These are phyloP conservation scores for Boletus vermiculosoides DNA, from an alignment of 768 basidiomycete genomes.

Conservation along the genomic window DNA sequence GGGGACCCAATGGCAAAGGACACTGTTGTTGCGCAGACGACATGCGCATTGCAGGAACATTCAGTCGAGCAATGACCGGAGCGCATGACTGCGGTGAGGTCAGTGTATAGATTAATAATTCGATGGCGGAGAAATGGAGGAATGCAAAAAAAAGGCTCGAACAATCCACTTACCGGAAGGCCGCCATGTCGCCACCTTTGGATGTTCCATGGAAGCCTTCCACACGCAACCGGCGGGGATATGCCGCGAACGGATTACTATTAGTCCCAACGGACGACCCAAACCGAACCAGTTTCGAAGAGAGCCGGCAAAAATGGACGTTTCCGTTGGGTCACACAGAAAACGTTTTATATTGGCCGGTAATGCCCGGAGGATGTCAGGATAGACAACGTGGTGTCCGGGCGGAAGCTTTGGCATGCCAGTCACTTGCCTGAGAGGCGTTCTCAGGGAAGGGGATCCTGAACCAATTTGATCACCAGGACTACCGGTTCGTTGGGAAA, in stretches of 20 bases:
- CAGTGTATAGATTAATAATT: background rate
- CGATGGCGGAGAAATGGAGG: background rate
- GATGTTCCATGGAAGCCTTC: constrained; percentile 25
- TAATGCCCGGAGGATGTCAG: background rate
- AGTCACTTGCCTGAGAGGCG: background rate
- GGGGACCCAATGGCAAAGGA: constrained; percentile 1
- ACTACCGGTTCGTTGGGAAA: constrained; percentile 1
- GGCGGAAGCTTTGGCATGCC: background rate
- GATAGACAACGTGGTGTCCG: constrained; percentile 13
- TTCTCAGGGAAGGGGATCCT: constrained; percentile 4
- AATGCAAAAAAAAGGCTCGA: background rate
- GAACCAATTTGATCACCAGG: constrained; percentile 1
- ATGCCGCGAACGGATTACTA: constrained; percentile 3
- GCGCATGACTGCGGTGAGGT: constrained; percentile 10
- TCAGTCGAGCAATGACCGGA: background rate
- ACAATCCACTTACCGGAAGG: background rate
- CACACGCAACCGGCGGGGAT: constrained; percentile 12
- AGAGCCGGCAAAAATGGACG: background rate
- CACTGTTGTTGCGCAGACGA: background rate
- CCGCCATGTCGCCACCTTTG: constrained; percentile 8
- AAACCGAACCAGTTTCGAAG: constrained; percentile 12
- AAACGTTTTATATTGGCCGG: constrained; percentile 1
- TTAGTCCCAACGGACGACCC: background rate
- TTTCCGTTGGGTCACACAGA: background rate
- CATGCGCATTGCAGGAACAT: background rate